phyloP scores from a whole-genome alignment of 177 flowering plant species.

The Vitis hybrid region DNA sequence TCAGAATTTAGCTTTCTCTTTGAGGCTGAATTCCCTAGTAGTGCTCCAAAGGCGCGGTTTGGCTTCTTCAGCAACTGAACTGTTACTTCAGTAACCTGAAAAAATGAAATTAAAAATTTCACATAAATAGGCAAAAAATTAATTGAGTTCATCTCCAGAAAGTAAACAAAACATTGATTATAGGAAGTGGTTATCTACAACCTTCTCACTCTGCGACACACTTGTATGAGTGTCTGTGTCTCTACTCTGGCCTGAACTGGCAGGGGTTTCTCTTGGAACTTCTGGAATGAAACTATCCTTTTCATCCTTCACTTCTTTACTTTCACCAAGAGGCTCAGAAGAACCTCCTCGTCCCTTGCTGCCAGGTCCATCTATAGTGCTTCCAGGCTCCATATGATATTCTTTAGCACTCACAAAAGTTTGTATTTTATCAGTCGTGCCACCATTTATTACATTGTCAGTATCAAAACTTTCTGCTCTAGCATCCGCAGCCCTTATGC shows the following conservation, averaged over 20 bases:
- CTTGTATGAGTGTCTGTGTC: slow-evolving; percentile 4
- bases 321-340: slow-evolving; percentile 14
- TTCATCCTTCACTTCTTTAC: slow-evolving; percentile 13
- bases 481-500: slow-evolving; percentile 13
- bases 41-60: slow-evolving; percentile 73
- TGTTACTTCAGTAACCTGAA: slow-evolving; percentile 61
- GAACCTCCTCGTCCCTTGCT: slow-evolving; percentile 6
- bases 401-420: slow-evolving; percentile 16
- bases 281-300: not conserved
- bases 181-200: slow-evolving; percentile 3
- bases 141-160: not conserved
- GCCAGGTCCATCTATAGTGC: slow-evolving; percentile 7
- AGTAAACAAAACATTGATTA: not conserved
- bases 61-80: slow-evolving; percentile 80
- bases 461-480: slow-evolving; percentile 13
- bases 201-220: slow-evolving; percentile 10
- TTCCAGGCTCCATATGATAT: slow-evolving; percentile 7
- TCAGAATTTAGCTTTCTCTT: slow-evolving; percentile 51
- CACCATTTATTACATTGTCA: slow-evolving; percentile 8
- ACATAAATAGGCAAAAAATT: not conserved
- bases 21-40: slow-evolving; percentile 55
- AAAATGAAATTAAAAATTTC: slow-evolving; percentile 2
- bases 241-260: slow-evolving; percentile 16
- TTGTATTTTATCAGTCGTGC: not conserved
- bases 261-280: slow-evolving; percentile 4